Base-by-base conservation (phyloP, 768 basidiomycete genomes). In the Lactarius hengduanensis region DNA sequence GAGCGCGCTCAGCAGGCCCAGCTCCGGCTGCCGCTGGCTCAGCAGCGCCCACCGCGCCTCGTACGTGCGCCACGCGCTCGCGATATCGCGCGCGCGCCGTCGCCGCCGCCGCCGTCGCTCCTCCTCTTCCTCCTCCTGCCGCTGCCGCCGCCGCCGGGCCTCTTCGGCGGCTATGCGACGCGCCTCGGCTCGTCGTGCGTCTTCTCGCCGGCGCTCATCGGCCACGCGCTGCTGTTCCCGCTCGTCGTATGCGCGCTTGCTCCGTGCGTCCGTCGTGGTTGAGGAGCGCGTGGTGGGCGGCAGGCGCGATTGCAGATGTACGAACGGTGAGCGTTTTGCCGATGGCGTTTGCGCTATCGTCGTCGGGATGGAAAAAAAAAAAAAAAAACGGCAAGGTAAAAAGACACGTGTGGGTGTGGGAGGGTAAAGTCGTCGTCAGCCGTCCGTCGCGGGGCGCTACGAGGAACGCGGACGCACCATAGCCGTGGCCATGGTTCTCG, bases 21-120 rank as follows among this genome's bases (percentile, higher is more conserved):
- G 72, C 89, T 91, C 91, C 61, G 83, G 80, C 41, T 77, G 75
- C 74, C 91, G 74, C 55, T 77, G 71, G 88, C 88, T 90, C 4
- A 84, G 83, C 36, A 85, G 80, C 6, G 79, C 64, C 72, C 82
- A 83, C 55, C 79, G 78, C 71, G 66, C 84, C 81, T 73, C 70
- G 75, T 68, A 69, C n/a, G 57, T 74, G 67, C 59, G 68, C 73
- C 72, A 78, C 73, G 64, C 71, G 70, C 63, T 72, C 69, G 74
- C 76, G 70, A 76, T 76, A 68, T 76, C 74, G 66, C 78, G 79
- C 61, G 73, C 68, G 45, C 74, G 74, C 73, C 76, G 76, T 45
- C 74, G 74, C 73, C 76, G 76, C 55, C 81, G 75, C 32, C 32
- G 32, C 1, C 32, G 32, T 47, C 77, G 74, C 71, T 77, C 76